Conservation (phyloP, 2,329 filamentous ascomycete genomes). For the Neofusicoccum umdonicola region DNA sequence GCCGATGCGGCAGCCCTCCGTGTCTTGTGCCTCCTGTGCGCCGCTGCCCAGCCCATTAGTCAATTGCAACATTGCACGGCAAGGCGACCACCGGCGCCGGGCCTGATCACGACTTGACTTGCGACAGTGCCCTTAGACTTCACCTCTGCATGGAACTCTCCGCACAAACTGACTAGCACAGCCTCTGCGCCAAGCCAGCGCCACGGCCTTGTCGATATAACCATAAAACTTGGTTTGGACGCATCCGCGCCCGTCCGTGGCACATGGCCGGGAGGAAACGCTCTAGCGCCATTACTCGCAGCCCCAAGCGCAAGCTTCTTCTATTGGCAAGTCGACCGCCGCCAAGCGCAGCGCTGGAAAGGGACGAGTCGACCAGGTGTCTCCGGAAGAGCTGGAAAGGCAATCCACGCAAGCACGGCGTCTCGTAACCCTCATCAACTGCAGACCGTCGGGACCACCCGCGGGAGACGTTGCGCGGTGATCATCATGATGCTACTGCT, state of each 20-base stretch:
- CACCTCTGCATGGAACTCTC: background rate
- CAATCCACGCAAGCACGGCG: background rate
- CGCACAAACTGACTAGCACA: background rate
- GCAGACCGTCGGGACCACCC: background rate
- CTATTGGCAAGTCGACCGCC: background rate
- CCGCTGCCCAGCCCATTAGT: background rate
- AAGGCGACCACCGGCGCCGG: conserved; percentile 2
- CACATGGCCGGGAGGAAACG: background rate
- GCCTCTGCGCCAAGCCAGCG: background rate
- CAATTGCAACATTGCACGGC: conserved; percentile 1
- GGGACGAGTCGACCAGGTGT: background rate
- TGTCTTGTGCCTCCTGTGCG: background rate
- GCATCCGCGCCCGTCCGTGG: conserved; percentile 1
- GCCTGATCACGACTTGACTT: background rate
- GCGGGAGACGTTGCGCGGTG: background rate
- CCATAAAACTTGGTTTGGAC: conserved; percentile 8
- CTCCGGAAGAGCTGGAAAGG: background rate
- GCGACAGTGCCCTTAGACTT: background rate
- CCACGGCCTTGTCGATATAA: conserved; percentile 9
- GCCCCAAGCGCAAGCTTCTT: background rate
- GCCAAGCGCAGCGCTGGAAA: background rate
- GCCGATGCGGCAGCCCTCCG: background rate
- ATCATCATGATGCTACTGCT: background rate
- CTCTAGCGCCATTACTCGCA: conserved; percentile 12
- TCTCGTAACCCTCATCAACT: background rate